These are phyloP conservation scores for Durotheca rogersii DNA, from an alignment of 495 filamentous ascomycete genomes.

Conservation along the genomic window DNA sequence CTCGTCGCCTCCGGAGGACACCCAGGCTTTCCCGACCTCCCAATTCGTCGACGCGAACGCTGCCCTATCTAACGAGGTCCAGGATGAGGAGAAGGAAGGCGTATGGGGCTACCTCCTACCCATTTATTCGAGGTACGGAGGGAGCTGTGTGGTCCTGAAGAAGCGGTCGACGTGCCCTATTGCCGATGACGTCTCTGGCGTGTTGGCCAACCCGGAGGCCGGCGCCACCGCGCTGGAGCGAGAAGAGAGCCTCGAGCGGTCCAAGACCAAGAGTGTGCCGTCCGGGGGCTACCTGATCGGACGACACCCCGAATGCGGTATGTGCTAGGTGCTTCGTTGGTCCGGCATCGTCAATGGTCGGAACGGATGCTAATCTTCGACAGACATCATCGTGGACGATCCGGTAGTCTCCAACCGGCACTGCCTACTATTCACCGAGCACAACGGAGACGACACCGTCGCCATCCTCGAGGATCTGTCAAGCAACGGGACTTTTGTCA, in stretches of 20 bases:
- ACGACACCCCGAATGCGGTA: slow-evolving; percentile 92
- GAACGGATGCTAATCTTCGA: slow-evolving; percentile 20
- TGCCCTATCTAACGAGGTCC: slow-evolving; percentile 75
- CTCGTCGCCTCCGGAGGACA: slow-evolving; percentile 58
- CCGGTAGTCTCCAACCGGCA: slow-evolving; percentile 94
- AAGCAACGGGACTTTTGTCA: slow-evolving; percentile 94
- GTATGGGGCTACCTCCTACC: slow-evolving; percentile 96
- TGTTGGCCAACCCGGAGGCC: slow-evolving; percentile 33
- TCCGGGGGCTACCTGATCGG: slow-evolving; percentile 90
- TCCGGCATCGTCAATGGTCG: not conserved
- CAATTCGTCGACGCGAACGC: slow-evolving; percentile 77
- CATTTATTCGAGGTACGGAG: slow-evolving; percentile 65
- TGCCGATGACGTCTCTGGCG: slow-evolving; percentile 40
- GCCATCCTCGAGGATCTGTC: slow-evolving; percentile 92
- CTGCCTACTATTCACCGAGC: slow-evolving; percentile 86
- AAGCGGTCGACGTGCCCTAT: slow-evolving; percentile 65
- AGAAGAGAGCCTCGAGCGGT: slow-evolving; percentile 59
- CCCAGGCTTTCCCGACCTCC: slow-evolving; percentile 71
- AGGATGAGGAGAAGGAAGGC: slow-evolving; percentile 83
- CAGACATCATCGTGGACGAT: slow-evolving; percentile 77
- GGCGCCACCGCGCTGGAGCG: slow-evolving; percentile 46
- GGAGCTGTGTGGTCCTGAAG: slow-evolving; percentile 69
- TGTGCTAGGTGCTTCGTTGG: slow-evolving; percentile 32
- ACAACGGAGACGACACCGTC: slow-evolving; percentile 72
- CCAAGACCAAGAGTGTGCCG: slow-evolving; percentile 56